Evolutionary conservation across 2,329 filamentous ascomycete species (phyloP).

Genomic region (Fragosphaeria purpurea): DNA sequence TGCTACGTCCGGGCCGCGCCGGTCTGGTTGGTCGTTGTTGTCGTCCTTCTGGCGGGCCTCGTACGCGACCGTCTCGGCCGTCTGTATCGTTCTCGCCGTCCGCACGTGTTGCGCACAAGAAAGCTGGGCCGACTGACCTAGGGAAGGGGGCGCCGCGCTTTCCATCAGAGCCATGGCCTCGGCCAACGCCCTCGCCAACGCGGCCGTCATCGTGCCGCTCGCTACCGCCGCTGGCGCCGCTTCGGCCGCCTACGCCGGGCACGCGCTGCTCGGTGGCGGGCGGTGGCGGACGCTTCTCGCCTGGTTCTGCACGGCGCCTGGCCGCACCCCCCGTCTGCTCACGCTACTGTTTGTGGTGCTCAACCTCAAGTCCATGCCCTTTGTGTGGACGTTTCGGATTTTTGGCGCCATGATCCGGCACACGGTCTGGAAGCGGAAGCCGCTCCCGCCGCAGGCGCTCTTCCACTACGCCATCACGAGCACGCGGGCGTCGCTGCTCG

Average conservation of each 20-base stretch:
- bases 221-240: conserved; percentile 32
- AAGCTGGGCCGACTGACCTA: background rate
- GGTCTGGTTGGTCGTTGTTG: conserved; percentile 32
- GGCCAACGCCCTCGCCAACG: conserved; percentile 17
- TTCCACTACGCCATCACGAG: conserved; percentile 26
- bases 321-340: conserved; percentile 41
- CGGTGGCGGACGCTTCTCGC: conserved; percentile 29
- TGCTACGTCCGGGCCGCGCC: conserved; percentile 30
- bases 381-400: conserved; percentile 54
- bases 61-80: conserved; percentile 14
- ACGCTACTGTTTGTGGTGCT: conserved; percentile 45
- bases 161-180: conserved; percentile 15
- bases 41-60: conserved; percentile 23
- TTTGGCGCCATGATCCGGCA: conserved; percentile 26
- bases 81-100: background rate
- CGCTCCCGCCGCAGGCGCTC: conserved; percentile 20
- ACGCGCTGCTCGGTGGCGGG: conserved; percentile 27
- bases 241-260: conserved; percentile 34
- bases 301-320: conserved; percentile 43
- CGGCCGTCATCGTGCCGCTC: conserved; percentile 27
- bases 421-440: conserved; percentile 14
- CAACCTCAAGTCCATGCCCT: conserved; percentile 66
- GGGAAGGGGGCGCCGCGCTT: background rate
- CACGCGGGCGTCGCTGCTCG: conserved; percentile 22
- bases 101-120: background rate